Percentiles rank a stretch among this genome's conserved stretches.
These are phyloP conservation scores for Alisma plantagoaquatica DNA, from an alignment of 106 monocot species.

Conservation along the genomic window DNA sequence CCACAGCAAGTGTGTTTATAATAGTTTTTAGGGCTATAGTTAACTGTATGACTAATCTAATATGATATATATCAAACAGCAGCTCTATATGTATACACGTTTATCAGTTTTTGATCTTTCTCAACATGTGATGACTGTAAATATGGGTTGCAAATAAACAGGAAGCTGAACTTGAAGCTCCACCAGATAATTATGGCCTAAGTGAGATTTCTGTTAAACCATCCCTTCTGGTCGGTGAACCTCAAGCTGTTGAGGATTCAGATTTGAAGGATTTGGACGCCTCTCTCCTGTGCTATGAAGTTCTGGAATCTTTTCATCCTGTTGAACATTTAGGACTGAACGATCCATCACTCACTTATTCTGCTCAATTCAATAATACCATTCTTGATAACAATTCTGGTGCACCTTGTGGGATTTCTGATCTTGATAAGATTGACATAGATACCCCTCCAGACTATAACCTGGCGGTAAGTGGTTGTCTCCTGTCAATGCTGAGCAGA, in stretches of 20 bases:
- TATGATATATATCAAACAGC: too few species aligned
- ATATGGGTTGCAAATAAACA: too few species aligned
- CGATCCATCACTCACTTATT: slow-evolving; percentile 2
- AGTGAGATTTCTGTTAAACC: slow-evolving; percentile 12
- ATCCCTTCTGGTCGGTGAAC: slow-evolving; percentile 39
- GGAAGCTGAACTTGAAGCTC: too few species aligned
- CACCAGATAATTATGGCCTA: too few species aligned
- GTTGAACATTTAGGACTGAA: slow-evolving; percentile 16
- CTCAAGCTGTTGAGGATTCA: slow-evolving; percentile 39
- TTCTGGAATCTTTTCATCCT: slow-evolving; percentile 37
- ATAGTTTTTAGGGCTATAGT: too few species aligned
- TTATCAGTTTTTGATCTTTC: too few species aligned
- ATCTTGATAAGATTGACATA: slow-evolving; percentile 41
- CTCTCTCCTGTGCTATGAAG: slow-evolving; percentile 69
- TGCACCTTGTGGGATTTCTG: slow-evolving; percentile 20
- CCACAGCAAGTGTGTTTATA: too few species aligned
- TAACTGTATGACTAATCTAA: too few species aligned
- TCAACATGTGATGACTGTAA: too few species aligned
- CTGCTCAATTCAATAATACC: slow-evolving; percentile 3
- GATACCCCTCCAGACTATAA: slow-evolving; percentile 58
- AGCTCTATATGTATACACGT: too few species aligned
- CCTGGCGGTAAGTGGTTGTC: slow-evolving; percentile 37
- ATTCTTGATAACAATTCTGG: neutral
- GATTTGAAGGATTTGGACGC: slow-evolving; percentile 23
- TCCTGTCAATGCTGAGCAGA: too few species aligned